Evolutionary conservation across 1,284 basidiomycete species (phyloP).

Genomic region (Lentinula novae-zelandiae): DNA sequence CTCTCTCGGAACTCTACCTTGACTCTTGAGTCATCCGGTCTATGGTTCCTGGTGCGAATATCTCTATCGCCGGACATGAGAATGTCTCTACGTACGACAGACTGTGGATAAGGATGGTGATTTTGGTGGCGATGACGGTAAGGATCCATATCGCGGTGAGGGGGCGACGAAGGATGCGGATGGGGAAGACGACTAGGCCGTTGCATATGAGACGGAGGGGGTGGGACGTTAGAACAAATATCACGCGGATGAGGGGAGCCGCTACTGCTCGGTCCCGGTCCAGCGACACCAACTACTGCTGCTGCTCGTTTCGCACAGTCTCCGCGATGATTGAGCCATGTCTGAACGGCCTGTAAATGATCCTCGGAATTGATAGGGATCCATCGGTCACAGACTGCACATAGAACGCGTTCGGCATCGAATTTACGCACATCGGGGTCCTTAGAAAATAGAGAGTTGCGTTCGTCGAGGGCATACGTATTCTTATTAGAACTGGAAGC

Average conservation of each 20-base stretch:
- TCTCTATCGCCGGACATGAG: neutral
- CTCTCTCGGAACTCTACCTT: neutral
- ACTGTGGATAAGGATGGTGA: neutral
- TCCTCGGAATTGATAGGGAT: slow-evolving; percentile 49
- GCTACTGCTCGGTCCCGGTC: neutral
- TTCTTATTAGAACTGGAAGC: slow-evolving; percentile 44
- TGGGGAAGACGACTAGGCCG: neutral
- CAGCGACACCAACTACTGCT: neutral
- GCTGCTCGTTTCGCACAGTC: slow-evolving; percentile 35
- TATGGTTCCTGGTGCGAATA: neutral
- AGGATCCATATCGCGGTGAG: neutral
- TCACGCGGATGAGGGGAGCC: neutral
- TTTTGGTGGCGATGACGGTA: neutral
- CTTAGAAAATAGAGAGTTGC: slow-evolving; percentile 50
- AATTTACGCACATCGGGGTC: slow-evolving; percentile 68
- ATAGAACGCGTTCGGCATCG: slow-evolving; percentile 65
- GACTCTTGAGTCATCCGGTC: neutral
- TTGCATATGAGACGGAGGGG: neutral
- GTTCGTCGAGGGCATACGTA: slow-evolving; percentile 54
- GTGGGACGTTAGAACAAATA: neutral
- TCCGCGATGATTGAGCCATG: slow-evolving; percentile 49
- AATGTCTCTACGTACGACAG: neutral
- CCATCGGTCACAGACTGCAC: slow-evolving; percentile 66
- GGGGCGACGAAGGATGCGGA: neutral
- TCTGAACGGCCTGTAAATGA: slow-evolving; percentile 48